These are phyloP conservation scores for Backusella tuberculispora DNA, from an alignment of 192 early-diverging fungal genomes.

Conservation along the genomic window DNA sequence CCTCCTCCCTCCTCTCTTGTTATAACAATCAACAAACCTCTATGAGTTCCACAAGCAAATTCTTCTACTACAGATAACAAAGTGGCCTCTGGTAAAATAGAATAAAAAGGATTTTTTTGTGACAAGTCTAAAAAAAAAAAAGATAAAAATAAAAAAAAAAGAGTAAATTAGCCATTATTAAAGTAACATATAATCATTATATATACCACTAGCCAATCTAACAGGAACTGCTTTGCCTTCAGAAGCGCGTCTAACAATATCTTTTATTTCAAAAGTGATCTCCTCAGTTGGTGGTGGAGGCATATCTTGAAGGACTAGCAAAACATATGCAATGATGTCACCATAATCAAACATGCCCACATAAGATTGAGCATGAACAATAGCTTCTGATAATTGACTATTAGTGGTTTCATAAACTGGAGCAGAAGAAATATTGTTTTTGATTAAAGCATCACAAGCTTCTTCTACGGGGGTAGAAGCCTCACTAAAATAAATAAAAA, in stretches of 20 bases:
- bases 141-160: constrained; percentile 27
- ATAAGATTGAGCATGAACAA: constrained; percentile 50
- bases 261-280: constrained; percentile 57
- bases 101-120: constrained; percentile 82
- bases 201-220: constrained; percentile 62
- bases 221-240: constrained; percentile 58
- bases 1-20: not conserved
- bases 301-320: constrained; percentile 65
- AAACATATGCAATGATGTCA: constrained; percentile 78
- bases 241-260: constrained; percentile 56
- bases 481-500: constrained; percentile 40
- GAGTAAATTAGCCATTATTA: constrained; percentile 37
- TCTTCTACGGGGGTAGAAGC: constrained; percentile 65
- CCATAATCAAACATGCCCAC: constrained; percentile 90
- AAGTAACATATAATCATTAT: not conserved
- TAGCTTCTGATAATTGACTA: not conserved
- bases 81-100: constrained; percentile 74
- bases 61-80: constrained; percentile 72
- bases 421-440: constrained; percentile 79
- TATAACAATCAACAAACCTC: constrained; percentile 47
- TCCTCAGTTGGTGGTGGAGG: constrained; percentile 35
- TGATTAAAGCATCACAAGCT: constrained; percentile 72
- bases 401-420: constrained; percentile 69
- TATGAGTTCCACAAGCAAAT: constrained; percentile 78
- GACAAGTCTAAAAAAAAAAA: constrained; percentile 63